phyloP scores from a whole-genome alignment of 257 asterid genomes.

The Solanum ossicruentum region DNA sequence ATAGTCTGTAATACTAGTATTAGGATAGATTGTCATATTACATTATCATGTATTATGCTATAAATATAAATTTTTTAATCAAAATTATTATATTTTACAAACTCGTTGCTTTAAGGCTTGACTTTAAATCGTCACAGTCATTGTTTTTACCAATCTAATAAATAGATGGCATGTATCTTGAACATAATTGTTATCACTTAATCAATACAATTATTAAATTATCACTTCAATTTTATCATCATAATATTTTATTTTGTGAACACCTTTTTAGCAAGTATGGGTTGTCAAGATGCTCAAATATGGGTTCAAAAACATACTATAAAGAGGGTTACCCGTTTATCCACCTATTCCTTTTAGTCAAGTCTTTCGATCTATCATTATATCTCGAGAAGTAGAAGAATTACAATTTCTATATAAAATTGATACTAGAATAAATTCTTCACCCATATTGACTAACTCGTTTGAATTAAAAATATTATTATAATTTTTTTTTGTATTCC shows the following conservation, averaged over 20 bases:
- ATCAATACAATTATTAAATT: no score
- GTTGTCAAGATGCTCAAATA: neutral
- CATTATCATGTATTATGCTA: neutral
- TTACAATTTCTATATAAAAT: no score
- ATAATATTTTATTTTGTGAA: neutral
- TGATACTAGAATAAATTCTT: neutral
- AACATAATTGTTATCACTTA: no score
- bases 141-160: no score
- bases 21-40: neutral
- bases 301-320: neutral
- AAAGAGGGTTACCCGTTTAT: no score
- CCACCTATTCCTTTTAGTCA: neutral
- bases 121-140: no score
- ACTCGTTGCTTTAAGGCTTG: no score
- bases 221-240: no score
- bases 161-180: no score
- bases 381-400: neutral
- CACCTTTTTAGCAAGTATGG: neutral
- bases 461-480: neutral
- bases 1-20: neutral
- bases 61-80: neutral
- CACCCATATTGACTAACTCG: neutral
- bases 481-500: no score
- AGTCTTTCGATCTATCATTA: neutral
- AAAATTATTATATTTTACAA: no score